phyloP scores from a whole-genome alignment of 805 yeast genomes.

The Starmerella bombicola region DNA sequence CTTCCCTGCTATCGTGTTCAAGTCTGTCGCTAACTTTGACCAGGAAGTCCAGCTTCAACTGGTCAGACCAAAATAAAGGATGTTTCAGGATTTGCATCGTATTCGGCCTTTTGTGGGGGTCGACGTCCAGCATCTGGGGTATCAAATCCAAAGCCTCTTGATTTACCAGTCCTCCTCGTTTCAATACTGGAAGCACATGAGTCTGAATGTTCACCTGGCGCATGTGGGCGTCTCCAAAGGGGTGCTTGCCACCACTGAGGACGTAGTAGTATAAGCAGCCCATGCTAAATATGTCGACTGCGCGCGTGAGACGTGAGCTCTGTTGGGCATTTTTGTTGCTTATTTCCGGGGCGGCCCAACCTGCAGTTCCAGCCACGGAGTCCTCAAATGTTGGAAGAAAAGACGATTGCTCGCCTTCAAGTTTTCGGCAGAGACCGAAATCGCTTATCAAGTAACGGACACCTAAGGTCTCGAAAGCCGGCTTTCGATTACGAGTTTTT shows the following conservation, averaged over 20 bases:
- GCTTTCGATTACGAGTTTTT: not conserved
- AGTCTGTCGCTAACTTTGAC: slow-evolving; percentile 82
- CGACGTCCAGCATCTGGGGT: slow-evolving; percentile 50
- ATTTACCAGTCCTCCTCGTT: slow-evolving; percentile 32
- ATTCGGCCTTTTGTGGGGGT: slow-evolving; percentile 62
- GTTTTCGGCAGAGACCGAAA: slow-evolving; percentile 85
- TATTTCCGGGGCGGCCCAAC: slow-evolving; percentile 95
- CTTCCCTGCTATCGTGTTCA: slow-evolving; percentile 72
- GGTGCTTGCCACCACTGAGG: slow-evolving; percentile 72
- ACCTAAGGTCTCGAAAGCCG: slow-evolving; percentile 5
- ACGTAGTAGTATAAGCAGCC: slow-evolving; percentile 92
- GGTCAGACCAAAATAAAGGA: slow-evolving; percentile 76
- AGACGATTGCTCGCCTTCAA: slow-evolving; percentile 86
- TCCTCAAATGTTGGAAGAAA: slow-evolving; percentile 57
- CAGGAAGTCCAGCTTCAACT: slow-evolving; percentile 68
- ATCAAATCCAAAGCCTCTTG: slow-evolving; percentile 65
- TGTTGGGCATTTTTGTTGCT: not conserved
- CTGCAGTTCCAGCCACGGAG: slow-evolving; percentile 88
- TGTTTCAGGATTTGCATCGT: slow-evolving; percentile 59
- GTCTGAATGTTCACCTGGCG: slow-evolving; percentile 81
- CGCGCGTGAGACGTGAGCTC: slow-evolving; percentile 58
- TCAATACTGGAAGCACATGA: slow-evolving; percentile 42
- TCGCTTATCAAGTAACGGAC: slow-evolving; percentile 77
- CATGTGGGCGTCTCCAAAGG: slow-evolving; percentile 83
- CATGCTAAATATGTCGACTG: slow-evolving; percentile 84